These are phyloP conservation scores for Butyriboletus appendiculatus DNA, from an alignment of 1,284 basidiomycete genomes.

Conservation along the genomic window DNA sequence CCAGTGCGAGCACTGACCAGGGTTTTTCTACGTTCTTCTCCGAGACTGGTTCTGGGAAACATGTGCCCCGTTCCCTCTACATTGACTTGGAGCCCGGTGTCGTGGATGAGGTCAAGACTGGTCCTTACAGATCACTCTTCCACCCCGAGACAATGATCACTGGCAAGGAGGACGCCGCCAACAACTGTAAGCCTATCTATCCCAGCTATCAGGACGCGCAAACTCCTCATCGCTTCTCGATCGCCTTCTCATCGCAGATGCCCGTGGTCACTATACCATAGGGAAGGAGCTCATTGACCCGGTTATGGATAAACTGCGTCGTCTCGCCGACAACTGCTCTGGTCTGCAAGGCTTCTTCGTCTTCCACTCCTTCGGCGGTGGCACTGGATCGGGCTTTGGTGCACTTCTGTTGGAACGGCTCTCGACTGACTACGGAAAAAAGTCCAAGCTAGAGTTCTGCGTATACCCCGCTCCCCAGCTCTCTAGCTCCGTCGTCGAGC, in stretches of 20 bases:
- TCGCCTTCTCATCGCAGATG: conserved; percentile 59
- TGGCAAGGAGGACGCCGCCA: conserved; percentile 99
- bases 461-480: conserved; percentile 96
- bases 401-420: conserved; percentile 95
- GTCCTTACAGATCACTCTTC: conserved; percentile 93
- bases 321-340: conserved; percentile 96
- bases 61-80: conserved; percentile 98
- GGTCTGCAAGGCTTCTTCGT: conserved; percentile 99
- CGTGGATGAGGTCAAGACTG: conserved; percentile 95
- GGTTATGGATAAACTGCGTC: conserved; percentile 95
- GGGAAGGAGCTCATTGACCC: conserved; percentile 94
- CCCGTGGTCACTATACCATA: conserved; percentile 97
- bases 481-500: conserved; percentile 97
- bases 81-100: conserved; percentile 96
- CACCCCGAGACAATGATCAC: conserved; percentile 99
- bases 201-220: conserved; percentile 16
- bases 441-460: conserved; percentile 99
- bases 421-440: conserved; percentile 98
- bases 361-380: conserved; percentile 99
- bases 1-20: conserved; percentile 75
- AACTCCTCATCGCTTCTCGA: conserved; percentile 11
- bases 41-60: conserved; percentile 90
- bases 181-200: conserved; percentile 78
- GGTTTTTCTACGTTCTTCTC: conserved; percentile 98
- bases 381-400: conserved; percentile 99